Percentiles rank a stretch among this genome's conserved stretches.
Evolutionary conservation across 1,284 basidiomycete species (phyloP).

Genomic region (Cutaneotrichosporon cyanovorans): DNA sequence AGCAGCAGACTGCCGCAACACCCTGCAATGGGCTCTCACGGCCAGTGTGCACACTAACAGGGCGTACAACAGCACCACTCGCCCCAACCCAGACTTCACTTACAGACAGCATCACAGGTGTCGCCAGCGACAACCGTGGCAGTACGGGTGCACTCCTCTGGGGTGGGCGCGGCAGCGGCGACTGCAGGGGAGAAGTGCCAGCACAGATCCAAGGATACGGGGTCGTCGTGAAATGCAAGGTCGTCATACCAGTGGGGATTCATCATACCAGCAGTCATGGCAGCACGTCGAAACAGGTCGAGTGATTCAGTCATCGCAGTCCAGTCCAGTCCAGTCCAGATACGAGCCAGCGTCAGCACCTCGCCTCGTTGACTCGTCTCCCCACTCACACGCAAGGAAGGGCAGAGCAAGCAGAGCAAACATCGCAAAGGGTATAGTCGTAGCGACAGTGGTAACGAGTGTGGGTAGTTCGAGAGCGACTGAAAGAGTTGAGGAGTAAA

Average conservation of each 20-base stretch:
- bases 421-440: not conserved
- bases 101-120: slow-evolving; percentile 46
- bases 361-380: too few relatives aligned
- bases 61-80: not conserved
- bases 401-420: slow-evolving; percentile 2
- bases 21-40: too few relatives aligned
- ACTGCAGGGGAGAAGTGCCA: slow-evolving; percentile 1
- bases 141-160: slow-evolving; percentile 36
- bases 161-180: slow-evolving; percentile 4
- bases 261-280: too few relatives aligned
- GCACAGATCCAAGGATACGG: not conserved
- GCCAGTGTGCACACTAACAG: too few relatives aligned
- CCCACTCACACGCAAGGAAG: slow-evolving; percentile 28
- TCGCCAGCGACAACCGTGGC: slow-evolving; percentile 41
- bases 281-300: too few relatives aligned
- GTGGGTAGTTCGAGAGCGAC: not conserved
- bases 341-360: not conserved
- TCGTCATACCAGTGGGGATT: not conserved
- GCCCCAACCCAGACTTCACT: slow-evolving; percentile 15
- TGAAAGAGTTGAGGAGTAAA: not conserved
- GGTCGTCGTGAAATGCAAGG: not conserved
- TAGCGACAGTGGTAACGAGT: too few relatives aligned
- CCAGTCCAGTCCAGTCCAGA: too few relatives aligned
- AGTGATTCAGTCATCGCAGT: too few relatives aligned
- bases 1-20: too few relatives aligned